phyloP scores from a whole-genome alignment of 768 basidiomycete genomes.

The Dioszegia aurantiaca region DNA sequence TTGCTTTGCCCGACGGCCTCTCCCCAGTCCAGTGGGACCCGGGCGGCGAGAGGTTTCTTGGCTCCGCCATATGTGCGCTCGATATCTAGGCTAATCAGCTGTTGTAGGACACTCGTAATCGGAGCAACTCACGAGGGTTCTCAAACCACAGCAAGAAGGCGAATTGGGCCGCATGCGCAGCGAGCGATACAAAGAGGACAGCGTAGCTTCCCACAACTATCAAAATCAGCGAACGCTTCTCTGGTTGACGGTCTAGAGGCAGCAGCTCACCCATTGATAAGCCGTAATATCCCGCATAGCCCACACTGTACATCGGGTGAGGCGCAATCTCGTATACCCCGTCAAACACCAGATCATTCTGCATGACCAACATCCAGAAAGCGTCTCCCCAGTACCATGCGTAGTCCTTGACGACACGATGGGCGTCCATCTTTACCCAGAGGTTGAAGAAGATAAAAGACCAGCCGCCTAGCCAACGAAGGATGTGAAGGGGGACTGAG shows the following conservation, averaged over 20 bases:
- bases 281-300: slow-evolving; percentile 83
- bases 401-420: slow-evolving; percentile 95
- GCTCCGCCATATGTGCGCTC: slow-evolving; percentile 84
- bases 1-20: neutral
- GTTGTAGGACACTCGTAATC: neutral
- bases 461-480: slow-evolving; percentile 84
- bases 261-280: slow-evolving; percentile 63
- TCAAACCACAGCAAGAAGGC: slow-evolving; percentile 93
- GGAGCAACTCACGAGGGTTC: slow-evolving; percentile 81
- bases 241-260: neutral
- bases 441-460: slow-evolving; percentile 88
- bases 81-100: slow-evolving; percentile 68
- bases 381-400: slow-evolving; percentile 86
- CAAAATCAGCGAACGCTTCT: neutral
- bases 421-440: slow-evolving; percentile 98
- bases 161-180: slow-evolving; percentile 92
- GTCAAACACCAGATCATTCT: slow-evolving; percentile 77
- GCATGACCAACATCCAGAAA: slow-evolving; percentile 51
- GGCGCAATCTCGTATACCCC: slow-evolving; percentile 79
- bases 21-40: slow-evolving; percentile 59
- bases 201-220: slow-evolving; percentile 50
- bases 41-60: slow-evolving; percentile 80
- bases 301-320: slow-evolving; percentile 80
- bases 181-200: slow-evolving; percentile 88
- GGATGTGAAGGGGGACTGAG: slow-evolving; percentile 67